Conservation (phyloP, 495 filamentous ascomycete species). For the Terfezia boudieri region DNA sequence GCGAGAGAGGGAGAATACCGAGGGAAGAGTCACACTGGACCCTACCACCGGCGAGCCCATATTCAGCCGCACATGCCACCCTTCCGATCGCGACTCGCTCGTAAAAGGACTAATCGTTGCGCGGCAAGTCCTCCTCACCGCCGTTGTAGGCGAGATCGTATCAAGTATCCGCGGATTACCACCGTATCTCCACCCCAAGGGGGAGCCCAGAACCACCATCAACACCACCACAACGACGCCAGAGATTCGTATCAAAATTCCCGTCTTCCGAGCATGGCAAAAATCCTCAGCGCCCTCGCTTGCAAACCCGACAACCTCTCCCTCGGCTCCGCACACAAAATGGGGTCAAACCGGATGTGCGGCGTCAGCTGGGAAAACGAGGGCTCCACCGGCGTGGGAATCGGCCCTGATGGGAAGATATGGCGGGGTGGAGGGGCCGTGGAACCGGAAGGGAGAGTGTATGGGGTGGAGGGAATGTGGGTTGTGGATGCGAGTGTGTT, state of each 20-base stretch:
- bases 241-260: background rate
- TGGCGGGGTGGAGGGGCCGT: constrained; percentile 34
- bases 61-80: no score
- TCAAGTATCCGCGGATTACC: background rate
- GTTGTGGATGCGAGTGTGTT: constrained; percentile 78
- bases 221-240: background rate
- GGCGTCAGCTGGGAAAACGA: background rate
- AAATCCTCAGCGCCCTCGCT: background rate
- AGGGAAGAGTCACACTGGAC: no score
- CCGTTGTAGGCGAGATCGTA: background rate
- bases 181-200: background rate
- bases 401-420: background rate
- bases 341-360: background rate
- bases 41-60: no score
- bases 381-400: background rate
- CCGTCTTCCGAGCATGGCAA: background rate
- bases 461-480: constrained; percentile 51
- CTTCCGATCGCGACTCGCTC: background rate
- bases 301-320: background rate
- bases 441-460: constrained; percentile 49
- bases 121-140: background rate
- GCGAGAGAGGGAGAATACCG: no score
- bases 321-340: background rate
- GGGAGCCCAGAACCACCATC: background rate
- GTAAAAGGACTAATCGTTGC: background rate